Evolutionary conservation across 208 protist species (phyloP).

Genomic region (Tritrichomonas foetus): DNA sequence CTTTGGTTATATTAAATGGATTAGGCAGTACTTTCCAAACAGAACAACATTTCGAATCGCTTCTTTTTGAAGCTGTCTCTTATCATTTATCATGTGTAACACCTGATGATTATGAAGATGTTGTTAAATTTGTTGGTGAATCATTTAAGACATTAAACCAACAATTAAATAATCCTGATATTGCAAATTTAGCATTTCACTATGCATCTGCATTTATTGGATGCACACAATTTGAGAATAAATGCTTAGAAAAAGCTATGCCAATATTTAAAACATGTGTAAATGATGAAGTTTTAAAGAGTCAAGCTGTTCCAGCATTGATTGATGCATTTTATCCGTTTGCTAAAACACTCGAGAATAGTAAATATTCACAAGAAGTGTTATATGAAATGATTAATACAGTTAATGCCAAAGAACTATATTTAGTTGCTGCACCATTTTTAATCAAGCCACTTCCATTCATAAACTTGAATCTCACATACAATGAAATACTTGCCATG

Average conservation of each 20-base stretch:
- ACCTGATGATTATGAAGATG: neutral
- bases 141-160: neutral
- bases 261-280: neutral
- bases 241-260: neutral
- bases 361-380: neutral
- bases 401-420: neutral
- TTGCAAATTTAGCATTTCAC: neutral
- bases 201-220: neutral
- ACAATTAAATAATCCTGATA: neutral
- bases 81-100: neutral
- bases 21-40: neutral
- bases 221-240: neutral
- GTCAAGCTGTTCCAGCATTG: neutral
- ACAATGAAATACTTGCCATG: neutral
- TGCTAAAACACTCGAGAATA: neutral
- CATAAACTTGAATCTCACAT: neutral
- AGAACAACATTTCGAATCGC: too few species aligned
- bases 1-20: neutral
- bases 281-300: neutral
- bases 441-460: neutral
- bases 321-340: constrained; percentile 17
- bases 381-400: neutral
- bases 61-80: neutral
- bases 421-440: constrained; percentile 1
- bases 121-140: neutral